These are phyloP conservation scores for Paramecium bursaria DNA, from an alignment of 73 alveolate species.

Conservation along the genomic window DNA sequence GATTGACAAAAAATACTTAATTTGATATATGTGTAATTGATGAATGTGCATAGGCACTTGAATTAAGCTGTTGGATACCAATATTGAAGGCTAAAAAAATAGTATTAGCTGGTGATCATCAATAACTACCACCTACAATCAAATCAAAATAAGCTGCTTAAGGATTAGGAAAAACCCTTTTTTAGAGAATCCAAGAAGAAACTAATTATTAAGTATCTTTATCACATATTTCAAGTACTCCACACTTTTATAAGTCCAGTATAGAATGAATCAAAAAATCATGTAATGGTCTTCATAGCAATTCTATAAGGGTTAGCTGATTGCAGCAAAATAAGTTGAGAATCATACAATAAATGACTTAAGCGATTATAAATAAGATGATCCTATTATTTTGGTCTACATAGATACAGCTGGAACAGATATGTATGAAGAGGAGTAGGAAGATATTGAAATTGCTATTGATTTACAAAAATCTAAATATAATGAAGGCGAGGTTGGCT, in stretches of 20 bases:
- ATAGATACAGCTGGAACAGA: slow-evolving; percentile 92
- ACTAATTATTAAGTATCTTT: neutral
- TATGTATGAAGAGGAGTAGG: slow-evolving; percentile 89
- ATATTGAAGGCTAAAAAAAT: slow-evolving; percentile 88
- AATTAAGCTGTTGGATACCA: slow-evolving; percentile 97
- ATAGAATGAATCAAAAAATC: slow-evolving; percentile 95
- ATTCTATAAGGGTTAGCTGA: slow-evolving; percentile 89
- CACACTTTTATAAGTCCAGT: slow-evolving; percentile 86
- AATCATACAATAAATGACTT: slow-evolving; percentile 82
- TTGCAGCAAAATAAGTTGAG: slow-evolving; percentile 91
- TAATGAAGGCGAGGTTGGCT: slow-evolving; percentile 94
- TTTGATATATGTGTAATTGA: slow-evolving; percentile 96
- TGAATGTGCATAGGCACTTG: slow-evolving; percentile 99
- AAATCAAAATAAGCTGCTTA: slow-evolving; percentile 90
- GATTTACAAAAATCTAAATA: slow-evolving; percentile 84
- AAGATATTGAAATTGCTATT: slow-evolving; percentile 49
- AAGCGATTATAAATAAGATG: slow-evolving; percentile 70
- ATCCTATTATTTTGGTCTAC: slow-evolving; percentile 78
- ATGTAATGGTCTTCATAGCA: slow-evolving; percentile 95
- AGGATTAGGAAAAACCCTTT: slow-evolving; percentile 91
- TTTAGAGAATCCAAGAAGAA: slow-evolving; percentile 85
- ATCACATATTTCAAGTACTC: too few relatives aligned
- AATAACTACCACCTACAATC: slow-evolving; percentile 97
- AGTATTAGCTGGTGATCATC: slow-evolving; percentile 99
- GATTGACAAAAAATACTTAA: slow-evolving; percentile 76